A percentile compares a stretch with the other conserved stretches of the same genome.
phyloP scores from a whole-genome alignment of 257 asterid genomes.

The Jaltomata sinuosa region DNA sequence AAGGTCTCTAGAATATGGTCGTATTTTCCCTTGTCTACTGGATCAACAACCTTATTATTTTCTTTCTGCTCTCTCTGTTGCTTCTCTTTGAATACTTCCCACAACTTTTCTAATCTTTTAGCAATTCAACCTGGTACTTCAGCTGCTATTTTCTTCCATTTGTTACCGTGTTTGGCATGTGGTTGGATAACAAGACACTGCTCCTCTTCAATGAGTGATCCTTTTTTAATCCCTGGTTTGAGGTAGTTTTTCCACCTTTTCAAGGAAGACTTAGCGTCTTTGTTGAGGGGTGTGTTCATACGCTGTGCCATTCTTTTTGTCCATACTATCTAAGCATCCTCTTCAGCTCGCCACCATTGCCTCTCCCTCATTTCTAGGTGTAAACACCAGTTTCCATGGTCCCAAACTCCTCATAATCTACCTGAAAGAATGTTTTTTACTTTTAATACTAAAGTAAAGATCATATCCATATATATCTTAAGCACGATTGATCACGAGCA shows the following conservation, averaged over 20 bases:
- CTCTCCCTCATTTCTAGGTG: constrained; percentile 60
- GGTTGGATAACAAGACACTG: constrained; percentile 52
- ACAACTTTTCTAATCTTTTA: constrained; percentile 64
- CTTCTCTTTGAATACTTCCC: constrained; percentile 55
- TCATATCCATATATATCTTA: neutral
- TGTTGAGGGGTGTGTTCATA: constrained; percentile 40
- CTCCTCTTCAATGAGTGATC: constrained; percentile 48
- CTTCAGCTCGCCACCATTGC: constrained; percentile 74
- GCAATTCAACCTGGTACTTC: constrained; percentile 67
- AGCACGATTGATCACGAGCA: neutral
- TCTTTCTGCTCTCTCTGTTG: constrained; percentile 42
- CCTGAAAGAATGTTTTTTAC: neutral
- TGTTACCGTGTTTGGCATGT: constrained; percentile 50
- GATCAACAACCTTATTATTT: constrained; percentile 12
- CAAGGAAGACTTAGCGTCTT: constrained; percentile 64
- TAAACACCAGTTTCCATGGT: constrained; percentile 30
- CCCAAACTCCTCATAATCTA: constrained; percentile 34
- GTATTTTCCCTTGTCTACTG: constrained; percentile 51
- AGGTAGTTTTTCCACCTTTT: constrained; percentile 76
- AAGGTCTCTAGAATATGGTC: constrained; percentile 40
- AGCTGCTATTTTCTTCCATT: constrained; percentile 72
- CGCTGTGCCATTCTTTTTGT: constrained; percentile 61
- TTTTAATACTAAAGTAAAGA: neutral
- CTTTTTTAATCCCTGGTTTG: constrained; percentile 64
- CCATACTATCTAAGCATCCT: constrained; percentile 62